Percentiles rank a stretch among this genome's conserved stretches.
Evolutionary conservation across 179 eudicot species (phyloP).

Genomic region (Beta corolliflora): DNA sequence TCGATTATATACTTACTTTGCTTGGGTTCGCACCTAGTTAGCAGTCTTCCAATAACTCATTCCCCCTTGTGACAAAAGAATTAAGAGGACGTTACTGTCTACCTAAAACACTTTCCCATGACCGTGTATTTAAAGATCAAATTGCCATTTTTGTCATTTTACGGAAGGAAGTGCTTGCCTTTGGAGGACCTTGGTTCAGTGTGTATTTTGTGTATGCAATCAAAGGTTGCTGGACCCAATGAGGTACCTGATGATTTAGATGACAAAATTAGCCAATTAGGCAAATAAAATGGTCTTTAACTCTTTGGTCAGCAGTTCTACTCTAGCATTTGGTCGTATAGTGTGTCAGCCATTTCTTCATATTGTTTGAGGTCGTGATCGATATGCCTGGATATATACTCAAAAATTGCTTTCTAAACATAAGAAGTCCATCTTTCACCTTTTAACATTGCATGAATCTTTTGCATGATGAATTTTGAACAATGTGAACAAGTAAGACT

Average conservation of each 20-base stretch:
- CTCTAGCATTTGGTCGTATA: neutral
- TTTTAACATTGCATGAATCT: neutral
- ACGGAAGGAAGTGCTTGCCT: neutral
- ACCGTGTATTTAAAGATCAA: neutral
- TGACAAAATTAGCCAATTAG: neutral
- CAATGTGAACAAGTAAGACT: neutral
- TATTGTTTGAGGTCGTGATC: neutral
- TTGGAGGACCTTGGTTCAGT: neutral
- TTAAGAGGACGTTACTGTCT: neutral
- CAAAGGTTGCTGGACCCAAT: neutral
- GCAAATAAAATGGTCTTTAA: neutral
- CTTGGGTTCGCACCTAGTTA: neutral
- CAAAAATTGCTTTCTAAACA: neutral
- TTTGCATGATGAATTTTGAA: neutral
- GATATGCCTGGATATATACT: neutral
- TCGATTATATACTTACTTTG: neutral
- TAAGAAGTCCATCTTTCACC: neutral
- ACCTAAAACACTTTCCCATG: neutral
- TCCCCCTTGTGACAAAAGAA: neutral
- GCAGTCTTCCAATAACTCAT: neutral
- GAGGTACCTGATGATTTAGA: neutral
- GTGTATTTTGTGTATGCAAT: neutral
- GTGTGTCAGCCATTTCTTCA: neutral
- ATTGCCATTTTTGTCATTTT: neutral
- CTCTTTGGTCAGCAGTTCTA: neutral